Conservation (phyloP, 768 basidiomycete genomes). For the Trametopsis cervina region DNA sequence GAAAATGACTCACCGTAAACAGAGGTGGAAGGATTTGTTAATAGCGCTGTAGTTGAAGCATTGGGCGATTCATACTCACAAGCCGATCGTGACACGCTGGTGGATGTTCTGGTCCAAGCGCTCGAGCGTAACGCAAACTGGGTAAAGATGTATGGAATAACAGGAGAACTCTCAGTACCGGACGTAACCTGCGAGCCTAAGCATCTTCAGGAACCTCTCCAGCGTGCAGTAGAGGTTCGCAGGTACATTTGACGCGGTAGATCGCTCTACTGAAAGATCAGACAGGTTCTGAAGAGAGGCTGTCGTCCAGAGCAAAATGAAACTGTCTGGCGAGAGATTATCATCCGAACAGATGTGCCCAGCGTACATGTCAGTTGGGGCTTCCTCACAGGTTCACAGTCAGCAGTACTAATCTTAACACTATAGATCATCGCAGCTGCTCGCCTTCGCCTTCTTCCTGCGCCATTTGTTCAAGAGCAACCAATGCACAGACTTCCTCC, state of each 20-base stretch:
- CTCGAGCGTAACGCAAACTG: conserved; percentile 58
- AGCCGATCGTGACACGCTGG: conserved; percentile 36
- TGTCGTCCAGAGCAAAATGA: conserved; percentile 29
- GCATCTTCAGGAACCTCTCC: conserved; percentile 13
- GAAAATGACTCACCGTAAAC: too few species aligned
- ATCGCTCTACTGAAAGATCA: neutral
- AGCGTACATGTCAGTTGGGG: conserved; percentile 56
- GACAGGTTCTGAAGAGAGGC: conserved; percentile 32
- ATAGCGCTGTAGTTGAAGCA: conserved; percentile 38
- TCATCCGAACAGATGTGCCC: conserved; percentile 83
- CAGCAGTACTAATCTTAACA: too few species aligned
- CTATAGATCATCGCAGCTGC: conserved; percentile 69
- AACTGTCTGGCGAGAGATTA: conserved; percentile 62
- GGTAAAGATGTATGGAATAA: conserved; percentile 64
- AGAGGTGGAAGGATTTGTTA: conserved; percentile 68
- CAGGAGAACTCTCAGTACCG: conserved; percentile 64
- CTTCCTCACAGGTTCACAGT: too few species aligned
- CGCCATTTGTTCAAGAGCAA: conserved; percentile 29
- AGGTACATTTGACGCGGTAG: neutral
- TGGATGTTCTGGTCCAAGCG: conserved; percentile 45
- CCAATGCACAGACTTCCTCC: conserved; percentile 26
- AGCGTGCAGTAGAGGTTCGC: conserved; percentile 25
- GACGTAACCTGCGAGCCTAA: conserved; percentile 17
- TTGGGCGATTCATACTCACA: conserved; percentile 29
- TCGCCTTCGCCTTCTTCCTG: conserved; percentile 39